Evolutionary conservation across 2,329 filamentous ascomycete genomes (phyloP).

Genomic region (Tolypocladium album): DNA sequence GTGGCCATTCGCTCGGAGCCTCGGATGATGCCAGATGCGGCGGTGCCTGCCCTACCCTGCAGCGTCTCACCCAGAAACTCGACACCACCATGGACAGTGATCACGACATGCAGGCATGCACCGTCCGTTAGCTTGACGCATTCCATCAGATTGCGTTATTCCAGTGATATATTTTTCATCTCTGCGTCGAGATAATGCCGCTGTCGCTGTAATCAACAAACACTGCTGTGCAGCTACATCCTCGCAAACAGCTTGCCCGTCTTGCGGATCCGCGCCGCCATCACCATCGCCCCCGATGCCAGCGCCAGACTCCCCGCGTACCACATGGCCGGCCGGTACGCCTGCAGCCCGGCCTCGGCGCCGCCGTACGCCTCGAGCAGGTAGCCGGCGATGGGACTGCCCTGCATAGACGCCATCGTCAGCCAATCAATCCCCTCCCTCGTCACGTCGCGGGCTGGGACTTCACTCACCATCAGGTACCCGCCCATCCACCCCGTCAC

Average conservation of each 20-base stretch:
- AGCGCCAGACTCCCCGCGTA: constrained; percentile 45
- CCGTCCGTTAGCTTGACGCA: too few species aligned
- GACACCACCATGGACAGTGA: too few species aligned
- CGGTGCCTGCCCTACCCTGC: too few species aligned
- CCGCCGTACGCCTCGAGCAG: constrained; percentile 45
- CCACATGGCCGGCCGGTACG: constrained; percentile 51
- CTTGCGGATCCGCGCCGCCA: constrained; percentile 20
- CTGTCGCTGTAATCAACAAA: too few species aligned
- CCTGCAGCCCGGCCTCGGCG: constrained; percentile 32
- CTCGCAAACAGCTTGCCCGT: constrained; percentile 16
- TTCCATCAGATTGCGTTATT: too few species aligned
- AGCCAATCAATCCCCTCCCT: not conserved
- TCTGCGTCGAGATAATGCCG: too few species aligned
- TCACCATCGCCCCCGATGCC: constrained; percentile 30
- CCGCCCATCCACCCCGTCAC: constrained; percentile 50
- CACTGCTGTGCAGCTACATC: not conserved
- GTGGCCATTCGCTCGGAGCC: too few species aligned
- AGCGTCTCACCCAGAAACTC: too few species aligned
- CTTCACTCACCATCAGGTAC: constrained; percentile 41
- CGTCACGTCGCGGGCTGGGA: too few species aligned
- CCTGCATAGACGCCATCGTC: constrained; percentile 16
- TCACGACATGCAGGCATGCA: too few species aligned
- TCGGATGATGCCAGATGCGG: too few species aligned
- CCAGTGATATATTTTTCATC: too few species aligned
- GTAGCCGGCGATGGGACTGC: constrained; percentile 49